phyloP scores from a whole-genome alignment of 2,329 filamentous ascomycete species.

The Aaosphaeria arxii region DNA sequence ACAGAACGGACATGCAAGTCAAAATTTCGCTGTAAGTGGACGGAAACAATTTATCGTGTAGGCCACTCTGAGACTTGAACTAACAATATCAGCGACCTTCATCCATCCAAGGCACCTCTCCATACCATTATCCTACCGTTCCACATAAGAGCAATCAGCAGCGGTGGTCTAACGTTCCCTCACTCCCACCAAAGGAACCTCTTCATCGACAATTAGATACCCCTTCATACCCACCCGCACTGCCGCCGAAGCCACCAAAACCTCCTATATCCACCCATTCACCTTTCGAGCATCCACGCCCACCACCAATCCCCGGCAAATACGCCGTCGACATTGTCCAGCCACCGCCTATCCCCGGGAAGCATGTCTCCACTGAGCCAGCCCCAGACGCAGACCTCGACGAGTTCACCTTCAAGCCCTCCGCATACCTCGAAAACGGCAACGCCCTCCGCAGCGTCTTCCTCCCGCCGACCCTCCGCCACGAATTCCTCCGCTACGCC shows the following conservation, averaged over 20 bases:
- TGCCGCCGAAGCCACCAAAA: constrained; percentile 27
- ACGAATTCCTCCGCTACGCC: constrained; percentile 71
- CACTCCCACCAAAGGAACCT: constrained; percentile 34
- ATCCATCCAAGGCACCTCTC: constrained; percentile 19
- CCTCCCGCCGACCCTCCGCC: constrained; percentile 71
- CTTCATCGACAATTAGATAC: constrained; percentile 23
- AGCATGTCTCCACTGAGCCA: constrained; percentile 10
- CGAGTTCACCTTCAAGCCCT: constrained; percentile 77
- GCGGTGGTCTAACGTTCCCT: constrained; percentile 36
- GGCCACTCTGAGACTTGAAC: background rate
- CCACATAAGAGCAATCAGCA: constrained; percentile 38
- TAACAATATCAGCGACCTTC: constrained; percentile 21
- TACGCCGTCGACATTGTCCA: constrained; percentile 7
- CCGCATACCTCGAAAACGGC: constrained; percentile 87
- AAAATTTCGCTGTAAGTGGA: constrained; percentile 21
- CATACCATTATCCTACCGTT: constrained; percentile 46
- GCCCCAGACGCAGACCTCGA: constrained; percentile 41
- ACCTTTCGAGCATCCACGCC: constrained; percentile 8
- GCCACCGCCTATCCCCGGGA: constrained; percentile 19
- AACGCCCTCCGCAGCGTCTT: constrained; percentile 84
- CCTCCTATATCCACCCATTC: constrained; percentile 14
- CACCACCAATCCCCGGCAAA: constrained; percentile 33
- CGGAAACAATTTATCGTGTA: no score
- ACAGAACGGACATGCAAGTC: constrained; percentile 20
- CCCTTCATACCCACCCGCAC: constrained; percentile 18